A percentile compares a stretch with the other conserved stretches of the same genome.
These are phyloP conservation scores for Danielia oregonensis DNA, from an alignment of 805 yeast species.

Conservation along the genomic window DNA sequence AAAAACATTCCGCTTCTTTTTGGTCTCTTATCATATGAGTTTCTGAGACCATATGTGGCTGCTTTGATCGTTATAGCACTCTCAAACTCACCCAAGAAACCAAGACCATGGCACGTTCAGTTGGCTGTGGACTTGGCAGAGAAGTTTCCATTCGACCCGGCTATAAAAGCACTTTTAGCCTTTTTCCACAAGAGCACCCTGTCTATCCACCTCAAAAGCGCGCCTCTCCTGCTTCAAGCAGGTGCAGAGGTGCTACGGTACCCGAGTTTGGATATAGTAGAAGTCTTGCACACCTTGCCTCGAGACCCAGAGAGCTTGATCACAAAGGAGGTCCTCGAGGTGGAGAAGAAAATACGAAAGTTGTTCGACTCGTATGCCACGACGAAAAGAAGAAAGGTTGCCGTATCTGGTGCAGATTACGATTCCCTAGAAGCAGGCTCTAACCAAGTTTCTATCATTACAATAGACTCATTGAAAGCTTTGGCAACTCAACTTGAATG, in stretches of 20 bases:
- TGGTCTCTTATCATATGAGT: conserved; percentile 15
- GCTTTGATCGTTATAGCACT: conserved; percentile 6
- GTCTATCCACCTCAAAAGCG: background rate
- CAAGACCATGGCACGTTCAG: conserved; percentile 14
- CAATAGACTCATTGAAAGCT: conserved; percentile 16
- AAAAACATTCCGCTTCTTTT: conserved; percentile 12
- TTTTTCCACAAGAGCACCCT: background rate
- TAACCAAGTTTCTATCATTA: conserved; percentile 5
- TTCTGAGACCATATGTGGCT: conserved; percentile 12
- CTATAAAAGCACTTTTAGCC: conserved; percentile 7
- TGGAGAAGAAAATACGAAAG: background rate
- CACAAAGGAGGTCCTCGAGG: background rate
- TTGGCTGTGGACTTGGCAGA: conserved; percentile 7
- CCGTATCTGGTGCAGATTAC: background rate
- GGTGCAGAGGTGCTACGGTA: background rate
- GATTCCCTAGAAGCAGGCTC: background rate
- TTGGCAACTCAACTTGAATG: conserved; percentile 17
- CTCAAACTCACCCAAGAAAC: background rate
- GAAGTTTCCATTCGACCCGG: conserved; percentile 12
- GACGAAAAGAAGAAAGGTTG: background rate
- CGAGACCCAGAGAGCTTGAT: background rate
- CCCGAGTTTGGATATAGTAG: background rate
- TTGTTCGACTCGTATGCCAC: background rate
- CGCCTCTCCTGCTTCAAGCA: background rate
- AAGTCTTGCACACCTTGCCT: background rate